Percentiles rank a stretch among this genome's conserved stretches.
Evolutionary conservation across 495 filamentous ascomycete species (phyloP).

Genomic region (Corynascus novoguineensis): DNA sequence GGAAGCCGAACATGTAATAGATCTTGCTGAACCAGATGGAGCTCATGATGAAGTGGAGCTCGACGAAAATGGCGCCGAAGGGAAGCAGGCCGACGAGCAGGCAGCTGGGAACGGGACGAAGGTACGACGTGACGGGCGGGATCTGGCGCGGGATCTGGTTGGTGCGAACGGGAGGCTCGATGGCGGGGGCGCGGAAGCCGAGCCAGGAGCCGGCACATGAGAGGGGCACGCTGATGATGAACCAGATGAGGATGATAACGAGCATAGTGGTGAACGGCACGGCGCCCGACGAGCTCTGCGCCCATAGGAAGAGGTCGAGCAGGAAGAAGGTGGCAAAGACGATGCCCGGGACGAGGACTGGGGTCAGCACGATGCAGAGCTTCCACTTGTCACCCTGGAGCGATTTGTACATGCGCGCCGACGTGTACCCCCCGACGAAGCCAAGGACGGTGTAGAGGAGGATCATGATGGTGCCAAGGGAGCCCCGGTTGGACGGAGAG

Average conservation of each 20-base stretch:
- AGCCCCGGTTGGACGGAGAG: slow-evolving; percentile 90
- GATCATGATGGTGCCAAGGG: slow-evolving; percentile 84
- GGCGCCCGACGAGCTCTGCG: slow-evolving; percentile 79
- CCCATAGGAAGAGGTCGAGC: slow-evolving; percentile 94
- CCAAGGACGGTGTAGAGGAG: slow-evolving; percentile 89
- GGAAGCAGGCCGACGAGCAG: slow-evolving; percentile 85
- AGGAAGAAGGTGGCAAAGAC: slow-evolving; percentile 89
- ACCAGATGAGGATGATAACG: slow-evolving; percentile 89
- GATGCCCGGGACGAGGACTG: slow-evolving; percentile 75
- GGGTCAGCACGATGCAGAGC: slow-evolving; percentile 82
- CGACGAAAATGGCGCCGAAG: slow-evolving; percentile 93
- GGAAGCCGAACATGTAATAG: slow-evolving; percentile 99
- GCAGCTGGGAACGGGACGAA: slow-evolving; percentile 80
- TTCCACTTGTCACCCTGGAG: slow-evolving; percentile 92
- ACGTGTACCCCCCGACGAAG: slow-evolving; percentile 88
- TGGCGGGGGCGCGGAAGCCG: slow-evolving; percentile 62
- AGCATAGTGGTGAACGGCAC: slow-evolving; percentile 97
- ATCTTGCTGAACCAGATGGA: slow-evolving; percentile 96
- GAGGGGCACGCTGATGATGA: slow-evolving; percentile 87
- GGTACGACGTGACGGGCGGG: slow-evolving; percentile 71
- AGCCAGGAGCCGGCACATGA: slow-evolving; percentile 89
- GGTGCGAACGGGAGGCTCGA: slow-evolving; percentile 79
- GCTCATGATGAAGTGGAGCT: slow-evolving; percentile 97
- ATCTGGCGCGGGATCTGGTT: slow-evolving; percentile 99
- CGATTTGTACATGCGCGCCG: slow-evolving; percentile 83